A percentile compares a stretch with the other conserved stretches of the same genome.
phyloP scores from a whole-genome alignment of 1,139 yeast genomes.

The Spathaspora sp. region DNA sequence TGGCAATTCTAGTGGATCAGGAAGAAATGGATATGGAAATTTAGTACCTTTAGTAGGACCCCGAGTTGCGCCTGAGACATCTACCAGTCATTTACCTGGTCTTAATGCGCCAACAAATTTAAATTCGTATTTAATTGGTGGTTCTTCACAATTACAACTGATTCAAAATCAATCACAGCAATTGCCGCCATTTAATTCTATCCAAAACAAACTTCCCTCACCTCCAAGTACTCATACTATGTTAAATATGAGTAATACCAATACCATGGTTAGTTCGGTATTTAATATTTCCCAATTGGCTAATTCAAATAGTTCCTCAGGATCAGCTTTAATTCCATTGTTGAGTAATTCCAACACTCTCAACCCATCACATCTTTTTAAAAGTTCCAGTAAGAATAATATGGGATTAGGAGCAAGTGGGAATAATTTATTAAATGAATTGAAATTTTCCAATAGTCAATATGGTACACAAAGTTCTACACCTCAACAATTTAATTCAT shows the following conservation, averaged over 20 bases:
- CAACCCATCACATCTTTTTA: constrained; percentile 27
- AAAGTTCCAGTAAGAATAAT: constrained; percentile 11
- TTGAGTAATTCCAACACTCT: constrained; percentile 16
- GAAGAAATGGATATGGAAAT: constrained; percentile 1
- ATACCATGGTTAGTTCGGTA: constrained; percentile 6
- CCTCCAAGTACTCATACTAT: constrained; percentile 17
- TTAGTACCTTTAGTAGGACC: background rate
- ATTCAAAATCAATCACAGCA: constrained; percentile 34
- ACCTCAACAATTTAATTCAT: constrained; percentile 4
- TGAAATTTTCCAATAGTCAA: constrained; percentile 5
- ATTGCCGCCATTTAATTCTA: constrained; percentile 38
- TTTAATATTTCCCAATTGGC: background rate
- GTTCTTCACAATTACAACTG: constrained; percentile 18
- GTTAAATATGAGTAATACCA: constrained; percentile 2
- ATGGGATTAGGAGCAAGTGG: constrained; percentile 2
- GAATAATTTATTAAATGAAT: constrained; percentile 3
- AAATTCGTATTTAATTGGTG: constrained; percentile 3
- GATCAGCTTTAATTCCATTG: constrained; percentile 16
- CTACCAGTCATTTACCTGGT: constrained; percentile 19
- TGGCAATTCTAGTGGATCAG: background rate
- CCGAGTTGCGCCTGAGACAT: background rate
- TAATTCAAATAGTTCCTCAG: constrained; percentile 4
- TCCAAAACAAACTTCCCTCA: constrained; percentile 33
- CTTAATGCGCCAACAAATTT: constrained; percentile 5
- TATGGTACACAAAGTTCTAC: constrained; percentile 4